Evolutionary conservation across 495 filamentous ascomycete genomes (phyloP).

Genomic region (Hypoxylon fragiforme): DNA sequence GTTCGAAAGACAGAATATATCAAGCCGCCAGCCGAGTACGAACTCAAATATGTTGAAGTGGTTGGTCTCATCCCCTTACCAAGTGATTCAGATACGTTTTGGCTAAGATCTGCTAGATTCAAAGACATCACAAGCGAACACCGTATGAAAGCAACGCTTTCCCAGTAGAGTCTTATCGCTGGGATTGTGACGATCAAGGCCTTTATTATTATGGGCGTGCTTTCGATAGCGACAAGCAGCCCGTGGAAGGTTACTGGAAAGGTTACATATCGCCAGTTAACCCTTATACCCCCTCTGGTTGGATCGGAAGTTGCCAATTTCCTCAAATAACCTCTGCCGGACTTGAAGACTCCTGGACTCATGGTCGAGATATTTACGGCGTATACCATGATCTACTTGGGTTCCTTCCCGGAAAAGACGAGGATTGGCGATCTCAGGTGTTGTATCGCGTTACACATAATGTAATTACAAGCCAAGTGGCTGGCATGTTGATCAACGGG

Average conservation of each 20-base stretch:
- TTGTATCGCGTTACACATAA: constrained; percentile 69
- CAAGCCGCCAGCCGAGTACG: constrained; percentile 49
- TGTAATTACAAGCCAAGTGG: constrained; percentile 71
- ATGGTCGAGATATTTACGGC: constrained; percentile 65
- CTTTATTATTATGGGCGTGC: constrained; percentile 65
- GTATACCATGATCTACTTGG: constrained; percentile 64
- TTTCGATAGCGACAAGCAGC: constrained; percentile 41
- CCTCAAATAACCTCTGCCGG: constrained; percentile 69
- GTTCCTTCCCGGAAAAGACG: constrained; percentile 54
- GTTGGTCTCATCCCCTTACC: constrained; percentile 38
- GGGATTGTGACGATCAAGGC: constrained; percentile 63
- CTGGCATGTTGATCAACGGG: constrained; percentile 63
- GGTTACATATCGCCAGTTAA: constrained; percentile 58
- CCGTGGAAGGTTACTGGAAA: constrained; percentile 59
- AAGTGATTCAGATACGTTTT: neutral
- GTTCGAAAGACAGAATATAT: constrained; percentile 61
- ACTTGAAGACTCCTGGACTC: constrained; percentile 65
- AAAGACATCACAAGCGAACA: constrained; percentile 74
- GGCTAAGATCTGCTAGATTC: constrained; percentile 50
- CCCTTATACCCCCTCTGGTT: constrained; percentile 60
- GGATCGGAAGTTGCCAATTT: constrained; percentile 68
- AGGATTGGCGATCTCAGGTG: constrained; percentile 44
- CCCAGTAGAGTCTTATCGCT: constrained; percentile 64
- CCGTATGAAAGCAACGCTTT: constrained; percentile 71
- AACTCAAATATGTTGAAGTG: constrained; percentile 68